Evolutionary conservation across 805 yeast species (phyloP).

Genomic region (Starmerella kuoi): DNA sequence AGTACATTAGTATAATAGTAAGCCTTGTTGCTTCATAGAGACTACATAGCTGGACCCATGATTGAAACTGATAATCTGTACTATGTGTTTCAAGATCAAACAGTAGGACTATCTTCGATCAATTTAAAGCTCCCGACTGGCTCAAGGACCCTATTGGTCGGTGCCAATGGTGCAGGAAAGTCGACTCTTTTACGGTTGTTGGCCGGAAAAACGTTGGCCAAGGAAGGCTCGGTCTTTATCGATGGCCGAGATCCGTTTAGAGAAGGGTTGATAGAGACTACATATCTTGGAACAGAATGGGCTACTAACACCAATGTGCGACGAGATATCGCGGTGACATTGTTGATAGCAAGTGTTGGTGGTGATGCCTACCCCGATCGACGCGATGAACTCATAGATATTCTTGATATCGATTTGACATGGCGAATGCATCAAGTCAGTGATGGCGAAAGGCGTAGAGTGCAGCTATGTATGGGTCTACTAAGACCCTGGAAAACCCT

Average conservation of each 20-base stretch:
- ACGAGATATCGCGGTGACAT: conserved; percentile 78
- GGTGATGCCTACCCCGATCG: conserved; percentile 64
- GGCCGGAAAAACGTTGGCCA: conserved; percentile 83
- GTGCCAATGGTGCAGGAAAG: conserved; percentile 97
- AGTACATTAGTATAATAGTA: no score
- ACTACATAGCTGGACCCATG: no score
- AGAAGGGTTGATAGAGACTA: conserved; percentile 36
- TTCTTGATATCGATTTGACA: conserved; percentile 70
- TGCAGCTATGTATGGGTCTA: conserved; percentile 87
- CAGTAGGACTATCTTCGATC: conserved; percentile 58
- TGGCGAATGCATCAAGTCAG: conserved; percentile 91
- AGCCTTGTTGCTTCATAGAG: no score
- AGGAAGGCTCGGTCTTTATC: conserved; percentile 54
- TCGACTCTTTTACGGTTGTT: conserved; percentile 72
- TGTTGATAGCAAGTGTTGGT: conserved; percentile 70
- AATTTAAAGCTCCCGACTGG: conserved; percentile 52
- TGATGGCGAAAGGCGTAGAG: conserved; percentile 92
- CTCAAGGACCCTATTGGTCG: conserved; percentile 66
- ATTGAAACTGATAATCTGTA: conserved; percentile 53
- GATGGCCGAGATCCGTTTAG: conserved; percentile 84
- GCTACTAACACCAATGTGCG: conserved; percentile 81
- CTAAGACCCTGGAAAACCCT: conserved; percentile 80
- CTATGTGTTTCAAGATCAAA: conserved; percentile 53
- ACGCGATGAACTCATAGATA: conserved; percentile 58
- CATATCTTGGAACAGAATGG: conserved; percentile 96